phyloP scores from a whole-genome alignment of 148 eudicot species.

The Camellia japonica region DNA sequence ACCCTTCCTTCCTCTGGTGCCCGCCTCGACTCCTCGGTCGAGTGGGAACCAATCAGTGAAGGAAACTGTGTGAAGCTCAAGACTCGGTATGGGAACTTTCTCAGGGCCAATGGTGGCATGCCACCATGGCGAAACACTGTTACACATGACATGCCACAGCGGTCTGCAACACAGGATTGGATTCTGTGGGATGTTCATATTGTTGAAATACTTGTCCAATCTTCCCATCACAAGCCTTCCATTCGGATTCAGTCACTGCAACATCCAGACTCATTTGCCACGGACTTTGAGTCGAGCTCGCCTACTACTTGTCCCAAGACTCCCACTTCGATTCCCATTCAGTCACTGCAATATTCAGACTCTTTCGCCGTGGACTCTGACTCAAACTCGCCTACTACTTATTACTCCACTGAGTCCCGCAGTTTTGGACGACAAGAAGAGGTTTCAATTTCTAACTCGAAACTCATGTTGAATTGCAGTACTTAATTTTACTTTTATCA shows the following conservation, averaged over 20 bases:
- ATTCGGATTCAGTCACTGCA: background rate
- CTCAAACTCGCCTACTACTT: too few relatives aligned
- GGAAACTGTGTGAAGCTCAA: slow-evolving; percentile 40
- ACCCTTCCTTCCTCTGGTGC: slow-evolving; percentile 16
- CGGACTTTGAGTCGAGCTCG: slow-evolving; percentile 25
- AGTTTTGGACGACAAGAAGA: too few relatives aligned
- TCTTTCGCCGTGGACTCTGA: too few relatives aligned
- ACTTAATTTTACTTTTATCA: too few relatives aligned
- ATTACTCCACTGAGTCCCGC: too few relatives aligned
- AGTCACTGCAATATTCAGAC: too few relatives aligned
- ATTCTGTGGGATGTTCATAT: slow-evolving; percentile 40
- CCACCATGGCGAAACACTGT: slow-evolving; percentile 55
- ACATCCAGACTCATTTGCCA: background rate
- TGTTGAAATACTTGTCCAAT: slow-evolving; percentile 26
- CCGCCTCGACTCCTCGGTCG: slow-evolving; percentile 40
- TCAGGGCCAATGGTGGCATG: slow-evolving; percentile 43
- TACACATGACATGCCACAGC: slow-evolving; percentile 44
- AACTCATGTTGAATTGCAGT: too few relatives aligned
- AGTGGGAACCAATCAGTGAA: slow-evolving; percentile 52
- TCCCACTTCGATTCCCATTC: background rate
- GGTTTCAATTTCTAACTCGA: too few relatives aligned
- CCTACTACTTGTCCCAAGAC: slow-evolving; percentile 12
- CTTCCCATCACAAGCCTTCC: background rate
- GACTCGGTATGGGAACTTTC: slow-evolving; percentile 40
- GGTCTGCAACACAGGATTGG: slow-evolving; percentile 42